Evolutionary conservation across 768 basidiomycete genomes (phyloP), one percentile per base, ranked within the genome.

Genomic region (Leccinum disarticulatum): DNA sequence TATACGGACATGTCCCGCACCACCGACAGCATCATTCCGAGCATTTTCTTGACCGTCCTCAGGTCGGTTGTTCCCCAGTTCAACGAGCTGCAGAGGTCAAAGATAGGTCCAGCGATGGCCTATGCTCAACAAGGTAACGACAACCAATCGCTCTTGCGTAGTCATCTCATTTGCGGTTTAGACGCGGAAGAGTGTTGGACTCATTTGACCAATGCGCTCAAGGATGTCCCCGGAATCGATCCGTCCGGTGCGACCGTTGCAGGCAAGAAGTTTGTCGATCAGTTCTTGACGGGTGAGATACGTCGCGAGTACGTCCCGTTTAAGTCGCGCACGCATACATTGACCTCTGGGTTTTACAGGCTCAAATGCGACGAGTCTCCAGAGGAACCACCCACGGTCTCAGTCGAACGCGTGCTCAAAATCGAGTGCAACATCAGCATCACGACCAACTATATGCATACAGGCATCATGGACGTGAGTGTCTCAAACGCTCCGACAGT

Each of bases 121-220:
- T 93, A 87, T 67, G 87, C 95, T 2, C 97, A 98, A 71, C 96
- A 98, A 83, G 82, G 78, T 80, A 38, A 35, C 63, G 52, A 11
- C 43, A 51, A 1, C 7, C 8, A 8, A 28, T 50, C 9, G 2
- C 27, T 19, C 35, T 3, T 14, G 4, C 8, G n/a, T 17, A 4
- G 30, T 47, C 19, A 43, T 68, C 43, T 73, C 41, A 43, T 19
- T 43, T 19, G n/a, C 41, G 10, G n/a, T n/a, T n/a, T 53, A 81
- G 93, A 97, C 68, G 94, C 94, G 19, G 95, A 96, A 69, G 94
- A 97, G 73, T 95, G 93, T 66, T 95, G 89, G 79, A 80, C 79
- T 8, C 83, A 87, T 25, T 0, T 33, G 14, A 27, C 47, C 25
- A 49, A 27, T 22, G 19, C 47, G 14, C 9, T 56, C 1, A 81